Conservation (phyloP, 495 filamentous ascomycete genomes). For the Aspergillus olivimuriae region DNA sequence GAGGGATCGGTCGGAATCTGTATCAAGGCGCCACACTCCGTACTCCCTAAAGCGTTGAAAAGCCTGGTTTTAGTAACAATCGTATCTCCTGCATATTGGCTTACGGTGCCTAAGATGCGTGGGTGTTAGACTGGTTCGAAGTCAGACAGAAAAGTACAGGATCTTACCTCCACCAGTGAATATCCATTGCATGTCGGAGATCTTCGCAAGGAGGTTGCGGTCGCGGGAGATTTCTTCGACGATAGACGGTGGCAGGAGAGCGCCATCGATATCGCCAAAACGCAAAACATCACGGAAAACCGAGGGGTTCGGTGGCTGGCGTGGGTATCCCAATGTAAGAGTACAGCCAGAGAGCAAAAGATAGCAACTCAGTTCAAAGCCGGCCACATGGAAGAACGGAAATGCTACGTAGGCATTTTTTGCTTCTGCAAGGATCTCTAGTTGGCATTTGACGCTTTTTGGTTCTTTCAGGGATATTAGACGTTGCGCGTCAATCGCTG, state of each 20-base stretch:
- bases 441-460: neutral
- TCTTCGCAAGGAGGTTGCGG: neutral
- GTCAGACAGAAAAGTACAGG: neutral
- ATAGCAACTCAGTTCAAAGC: neutral
- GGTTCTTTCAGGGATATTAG: neutral
- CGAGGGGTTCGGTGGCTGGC: constrained; percentile 1
- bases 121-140: neutral
- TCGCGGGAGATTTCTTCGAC: constrained; percentile 12
- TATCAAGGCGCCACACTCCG: constrained; percentile 29
- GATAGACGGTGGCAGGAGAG: constrained; percentile 11
- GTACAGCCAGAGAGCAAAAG: constrained; percentile 1
- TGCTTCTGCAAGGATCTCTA: neutral
- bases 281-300: constrained; percentile 1
- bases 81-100: constrained; percentile 11
- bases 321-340: constrained; percentile 2
- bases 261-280: neutral
- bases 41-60: constrained; percentile 15
- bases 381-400: constrained; percentile 12
- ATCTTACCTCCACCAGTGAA: constrained; percentile 12
- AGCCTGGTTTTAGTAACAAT: constrained; percentile 14
- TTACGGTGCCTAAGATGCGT: constrained; percentile 1
- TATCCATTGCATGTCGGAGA: constrained; percentile 10
- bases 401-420: neutral
- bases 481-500: neutral
- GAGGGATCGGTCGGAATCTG: constrained; percentile 26